Percentiles rank a stretch among this genome's conserved stretches.
Conservation (phyloP, 2,329 filamentous ascomycete genomes). For the Pyrenochaeta sp. region DNA sequence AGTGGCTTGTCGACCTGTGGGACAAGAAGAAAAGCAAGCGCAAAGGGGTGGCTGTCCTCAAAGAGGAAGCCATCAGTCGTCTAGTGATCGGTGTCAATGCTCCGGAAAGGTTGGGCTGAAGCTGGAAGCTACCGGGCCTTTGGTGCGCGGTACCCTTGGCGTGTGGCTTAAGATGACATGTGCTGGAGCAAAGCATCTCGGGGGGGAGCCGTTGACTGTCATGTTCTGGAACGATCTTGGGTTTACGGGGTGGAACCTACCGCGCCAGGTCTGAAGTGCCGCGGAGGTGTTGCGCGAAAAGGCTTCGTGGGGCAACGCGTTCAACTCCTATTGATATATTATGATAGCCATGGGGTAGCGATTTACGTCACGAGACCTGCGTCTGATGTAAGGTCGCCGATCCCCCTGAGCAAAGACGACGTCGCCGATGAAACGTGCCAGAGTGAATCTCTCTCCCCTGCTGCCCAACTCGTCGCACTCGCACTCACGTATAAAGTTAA, state of each 20-base stretch:
- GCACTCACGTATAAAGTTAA: not conserved
- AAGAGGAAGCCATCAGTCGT: constrained; percentile 2
- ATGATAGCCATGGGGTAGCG: not conserved
- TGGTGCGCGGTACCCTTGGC: not conserved
- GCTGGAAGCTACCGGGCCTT: not conserved
- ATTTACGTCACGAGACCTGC: not conserved
- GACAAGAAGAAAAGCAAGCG: constrained; percentile 29
- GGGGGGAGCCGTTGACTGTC: constrained; percentile 5
- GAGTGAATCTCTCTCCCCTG: not conserved
- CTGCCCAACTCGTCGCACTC: not conserved
- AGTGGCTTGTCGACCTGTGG: constrained; percentile 33
- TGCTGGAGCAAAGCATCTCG: not conserved
- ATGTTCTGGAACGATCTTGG: constrained; percentile 18
- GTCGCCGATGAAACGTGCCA: not conserved
- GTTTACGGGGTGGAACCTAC: not conserved
- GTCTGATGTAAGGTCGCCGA: not conserved
- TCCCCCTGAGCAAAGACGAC: not conserved
- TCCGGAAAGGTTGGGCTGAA: constrained; percentile 6
- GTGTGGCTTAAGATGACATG: constrained; percentile 12
- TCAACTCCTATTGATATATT: too few relatives aligned
- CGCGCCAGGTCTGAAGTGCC: not conserved
- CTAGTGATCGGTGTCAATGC: constrained; percentile 15
- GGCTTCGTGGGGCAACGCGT: not conserved
- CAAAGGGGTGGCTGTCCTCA: constrained; percentile 24
- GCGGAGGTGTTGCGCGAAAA: not conserved